Evolutionary conservation across 139 green algal species (phyloP).

Genomic region (Chlamydomonas asymmetrica): DNA sequence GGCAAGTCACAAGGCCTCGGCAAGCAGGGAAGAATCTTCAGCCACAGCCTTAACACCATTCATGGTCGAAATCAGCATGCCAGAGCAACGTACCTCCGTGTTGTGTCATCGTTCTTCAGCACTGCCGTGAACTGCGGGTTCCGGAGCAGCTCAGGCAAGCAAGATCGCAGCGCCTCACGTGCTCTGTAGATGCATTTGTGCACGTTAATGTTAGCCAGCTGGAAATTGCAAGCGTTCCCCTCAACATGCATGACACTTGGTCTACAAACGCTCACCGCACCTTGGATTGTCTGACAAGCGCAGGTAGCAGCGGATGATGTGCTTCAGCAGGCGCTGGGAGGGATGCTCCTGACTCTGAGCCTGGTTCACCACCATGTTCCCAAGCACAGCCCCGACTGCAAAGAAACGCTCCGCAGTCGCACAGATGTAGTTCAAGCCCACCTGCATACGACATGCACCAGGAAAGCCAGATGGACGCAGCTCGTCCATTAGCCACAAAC

Average conservation of each 20-base stretch:
- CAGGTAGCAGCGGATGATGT: constrained; percentile 99
- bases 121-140: constrained; percentile 89
- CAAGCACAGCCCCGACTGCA: constrained; percentile 90
- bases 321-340: constrained; percentile 94
- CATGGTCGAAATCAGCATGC: background rate
- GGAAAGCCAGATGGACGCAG: too few relatives aligned
- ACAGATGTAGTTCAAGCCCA: constrained; percentile 96
- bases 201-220: too few relatives aligned
- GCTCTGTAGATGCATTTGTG: constrained; percentile 54
- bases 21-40: background rate
- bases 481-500: too few relatives aligned
- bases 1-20: background rate
- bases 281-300: constrained; percentile 85
- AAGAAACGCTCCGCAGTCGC: constrained; percentile 98
- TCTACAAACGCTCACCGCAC: too few relatives aligned
- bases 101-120: constrained; percentile 93
- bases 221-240: too few relatives aligned
- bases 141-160: constrained; percentile 88
- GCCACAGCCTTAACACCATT: background rate
- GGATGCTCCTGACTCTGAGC: constrained; percentile 74
- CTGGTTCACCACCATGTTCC: constrained; percentile 88
- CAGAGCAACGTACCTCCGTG: constrained; percentile 63
- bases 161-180: constrained; percentile 91
- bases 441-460: constrained; percentile 39
- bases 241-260: background rate